Evolutionary conservation across 305 asterid genomes (phyloP), one percentile per base, ranked within the genome.

Genomic region (Plantago coronopus): DNA sequence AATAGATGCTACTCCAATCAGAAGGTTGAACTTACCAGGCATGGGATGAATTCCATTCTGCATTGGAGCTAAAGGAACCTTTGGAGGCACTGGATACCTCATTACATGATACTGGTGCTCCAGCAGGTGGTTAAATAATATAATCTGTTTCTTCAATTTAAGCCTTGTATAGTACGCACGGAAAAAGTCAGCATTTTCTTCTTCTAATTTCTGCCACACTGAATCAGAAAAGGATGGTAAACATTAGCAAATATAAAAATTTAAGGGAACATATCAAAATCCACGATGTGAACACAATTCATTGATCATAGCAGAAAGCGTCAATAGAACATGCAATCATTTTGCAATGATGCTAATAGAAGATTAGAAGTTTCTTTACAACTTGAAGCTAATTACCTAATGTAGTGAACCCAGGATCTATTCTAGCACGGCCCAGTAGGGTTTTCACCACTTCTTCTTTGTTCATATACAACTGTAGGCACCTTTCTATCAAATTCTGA

Each of bases 371-470:
- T n/a, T 44, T 66, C 17, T 19, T 48, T 19, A 31, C 16, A 21
- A 61, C 31, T 45, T 40, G 45, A 68, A 63, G 47, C n/a, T 54
- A 69, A 77, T 23, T 77, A 93, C 99, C 99, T 68, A 93, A 74
- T 29, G 95, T 80, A 43, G 97, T 93, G 85, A 89, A 94, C 34
- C 97, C 97, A n/a, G 97, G 97, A 83, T 89, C 96, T 61, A 94
- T 89, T 79, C 96, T 84, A 63, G 99, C 99, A 34, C 96, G 96
- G 72, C 80, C 83, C 48, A 93, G 73, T 49, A 93, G 87, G 59
- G 97, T 93, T 74, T 89, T 93, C 43, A 89, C 97, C 61, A 87
- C 96, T 77, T 94, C 97, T 42, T 89, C 95, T 80, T 72, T 85
- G 66, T 83, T 87, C 97, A 89, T 94, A 64, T 94, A 94, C 75